Evolutionary conservation across 108 stramenopile genomes (phyloP).

Genomic region (Cyclotella sp.): DNA sequence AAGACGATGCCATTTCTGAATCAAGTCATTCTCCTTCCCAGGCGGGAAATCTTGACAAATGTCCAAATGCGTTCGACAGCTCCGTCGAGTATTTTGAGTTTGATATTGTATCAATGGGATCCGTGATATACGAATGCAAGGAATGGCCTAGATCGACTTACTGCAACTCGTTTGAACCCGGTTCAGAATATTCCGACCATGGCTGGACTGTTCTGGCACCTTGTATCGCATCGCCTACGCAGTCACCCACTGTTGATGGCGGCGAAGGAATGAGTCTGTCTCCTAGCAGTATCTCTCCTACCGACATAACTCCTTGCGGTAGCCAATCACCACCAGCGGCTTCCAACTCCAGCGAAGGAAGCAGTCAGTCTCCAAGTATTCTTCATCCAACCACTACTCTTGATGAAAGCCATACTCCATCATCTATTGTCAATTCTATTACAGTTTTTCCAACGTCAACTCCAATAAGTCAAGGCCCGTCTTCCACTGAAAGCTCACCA

Average conservation of each 20-base stretch:
- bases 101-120: constrained; percentile 13
- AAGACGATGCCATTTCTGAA: not conserved
- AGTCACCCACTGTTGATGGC: not conserved
- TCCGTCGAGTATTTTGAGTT: constrained; percentile 7
- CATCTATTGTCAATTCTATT: not conserved
- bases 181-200: not conserved
- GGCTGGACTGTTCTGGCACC: constrained; percentile 10
- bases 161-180: constrained; percentile 17
- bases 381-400: not conserved
- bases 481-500: not conserved
- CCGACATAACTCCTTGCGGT: too few species aligned
- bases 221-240: not conserved
- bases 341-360: not conserved
- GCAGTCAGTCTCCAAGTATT: not conserved
- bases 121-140: constrained; percentile 13
- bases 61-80: constrained; percentile 10
- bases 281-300: not conserved
- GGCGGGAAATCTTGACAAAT: not conserved
- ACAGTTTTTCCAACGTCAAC: not conserved
- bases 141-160: constrained; percentile 1
- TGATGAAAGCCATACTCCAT: not conserved
- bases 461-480: constrained; percentile 3
- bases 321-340: not conserved
- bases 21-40: not conserved
- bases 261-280: not conserved